phyloP scores from a whole-genome alignment of 805 yeast genomes.

The Candida mattraensis region DNA sequence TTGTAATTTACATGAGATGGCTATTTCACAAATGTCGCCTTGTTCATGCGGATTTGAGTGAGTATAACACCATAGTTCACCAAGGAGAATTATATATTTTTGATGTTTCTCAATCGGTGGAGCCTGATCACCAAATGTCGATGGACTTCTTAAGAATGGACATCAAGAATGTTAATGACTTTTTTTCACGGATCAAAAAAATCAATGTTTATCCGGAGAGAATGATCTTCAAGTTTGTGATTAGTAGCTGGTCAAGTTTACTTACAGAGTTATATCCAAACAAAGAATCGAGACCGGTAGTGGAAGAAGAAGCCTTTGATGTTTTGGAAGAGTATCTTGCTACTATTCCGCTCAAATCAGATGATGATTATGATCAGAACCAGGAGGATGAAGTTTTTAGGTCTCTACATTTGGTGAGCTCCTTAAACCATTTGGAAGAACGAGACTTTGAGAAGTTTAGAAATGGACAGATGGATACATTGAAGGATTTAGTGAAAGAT shows the following conservation, averaged over 20 bases:
- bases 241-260: conserved; percentile 42
- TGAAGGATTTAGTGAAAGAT: conserved; percentile 60
- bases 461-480: conserved; percentile 77
- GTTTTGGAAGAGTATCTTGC: conserved; percentile 43
- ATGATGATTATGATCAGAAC: conserved; percentile 53
- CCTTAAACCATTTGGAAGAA: conserved; percentile 83
- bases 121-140: conserved; percentile 97
- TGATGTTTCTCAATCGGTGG: conserved; percentile 97
- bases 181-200: conserved; percentile 67
- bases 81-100: conserved; percentile 75
- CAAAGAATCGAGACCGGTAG: conserved; percentile 30
- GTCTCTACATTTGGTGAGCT: conserved; percentile 71
- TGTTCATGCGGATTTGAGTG: conserved; percentile 96
- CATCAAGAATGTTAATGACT: conserved; percentile 91
- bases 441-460: conserved; percentile 80
- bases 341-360: conserved; percentile 56
- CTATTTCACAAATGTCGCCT: conserved; percentile 85
- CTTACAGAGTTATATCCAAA: conserved; percentile 3
- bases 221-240: conserved; percentile 74
- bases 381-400: conserved; percentile 83
- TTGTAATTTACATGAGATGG: conserved; percentile 81
- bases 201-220: conserved; percentile 82
- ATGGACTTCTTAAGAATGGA: conserved; percentile 96
- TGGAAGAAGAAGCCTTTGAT: conserved; percentile 33
- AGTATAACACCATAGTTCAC: conserved; percentile 89